A percentile compares a stretch with the other conserved stretches of the same genome.
Evolutionary conservation across 352 stramenopile species (phyloP).

Genomic region (Phytophthora multivora): DNA sequence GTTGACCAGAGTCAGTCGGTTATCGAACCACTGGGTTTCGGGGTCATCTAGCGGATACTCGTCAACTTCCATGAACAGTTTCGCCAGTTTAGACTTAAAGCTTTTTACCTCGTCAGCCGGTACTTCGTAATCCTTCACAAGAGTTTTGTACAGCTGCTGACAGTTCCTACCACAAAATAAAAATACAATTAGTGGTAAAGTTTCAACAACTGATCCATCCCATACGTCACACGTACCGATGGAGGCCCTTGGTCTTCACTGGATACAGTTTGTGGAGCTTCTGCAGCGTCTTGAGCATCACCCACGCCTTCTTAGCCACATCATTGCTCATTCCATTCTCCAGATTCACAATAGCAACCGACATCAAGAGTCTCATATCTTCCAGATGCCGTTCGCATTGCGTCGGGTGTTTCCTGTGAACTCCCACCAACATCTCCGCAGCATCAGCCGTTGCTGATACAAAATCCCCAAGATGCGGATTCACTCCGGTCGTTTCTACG

Average conservation of each 20-base stretch:
- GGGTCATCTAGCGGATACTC: neutral
- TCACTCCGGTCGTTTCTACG: neutral
- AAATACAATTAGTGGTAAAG: neutral
- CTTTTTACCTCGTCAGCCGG: neutral
- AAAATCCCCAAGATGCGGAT: neutral
- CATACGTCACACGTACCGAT: neutral
- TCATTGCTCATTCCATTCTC: neutral
- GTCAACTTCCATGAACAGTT: neutral
- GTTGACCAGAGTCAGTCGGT: constrained; percentile 1
- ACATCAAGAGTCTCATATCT: constrained; percentile 15
- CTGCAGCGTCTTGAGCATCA: neutral
- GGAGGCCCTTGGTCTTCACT: constrained; percentile 1
- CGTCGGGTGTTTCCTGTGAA: neutral
- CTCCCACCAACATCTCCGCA: neutral
- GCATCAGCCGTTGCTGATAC: neutral
- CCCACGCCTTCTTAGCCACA: constrained; percentile 1
- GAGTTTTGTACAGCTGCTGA: constrained; percentile 1
- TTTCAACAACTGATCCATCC: neutral
- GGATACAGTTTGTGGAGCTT: constrained; percentile 7
- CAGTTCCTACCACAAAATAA: neutral
- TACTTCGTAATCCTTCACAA: constrained; percentile 7
- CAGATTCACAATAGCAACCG: constrained; percentile 9
- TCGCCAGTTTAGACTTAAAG: neutral
- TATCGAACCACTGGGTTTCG: constrained; percentile 2
- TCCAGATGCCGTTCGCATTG: constrained; percentile 2